phyloP scores from a whole-genome alignment of 169 alveolate genomes.

The Eimeria necatrix region DNA sequence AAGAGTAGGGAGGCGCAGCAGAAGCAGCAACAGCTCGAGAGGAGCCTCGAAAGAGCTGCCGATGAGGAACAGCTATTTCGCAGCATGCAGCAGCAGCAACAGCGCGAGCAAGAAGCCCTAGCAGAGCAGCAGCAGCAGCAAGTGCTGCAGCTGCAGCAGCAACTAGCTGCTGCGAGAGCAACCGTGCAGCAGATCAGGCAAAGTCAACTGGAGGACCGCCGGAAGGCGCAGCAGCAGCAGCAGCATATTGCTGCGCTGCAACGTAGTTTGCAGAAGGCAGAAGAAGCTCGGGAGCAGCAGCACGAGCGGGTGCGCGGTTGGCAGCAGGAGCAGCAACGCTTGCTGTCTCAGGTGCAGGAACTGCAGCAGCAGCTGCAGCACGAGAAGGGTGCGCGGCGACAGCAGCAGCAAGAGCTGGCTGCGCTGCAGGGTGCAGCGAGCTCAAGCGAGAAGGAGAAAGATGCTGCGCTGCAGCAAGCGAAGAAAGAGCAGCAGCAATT shows the following conservation, averaged over 20 bases:
- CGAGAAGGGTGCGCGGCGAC: neutral
- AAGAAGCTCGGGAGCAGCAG: slow-evolving; percentile 42
- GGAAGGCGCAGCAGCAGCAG: slow-evolving; percentile 63
- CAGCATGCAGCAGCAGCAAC: slow-evolving; percentile 58
- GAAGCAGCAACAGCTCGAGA: slow-evolving; percentile 51
- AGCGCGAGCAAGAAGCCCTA: slow-evolving; percentile 53
- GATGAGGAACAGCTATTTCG: slow-evolving; percentile 36
- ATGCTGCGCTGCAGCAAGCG: slow-evolving; percentile 61
- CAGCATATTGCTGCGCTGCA: slow-evolving; percentile 39
- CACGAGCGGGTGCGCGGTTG: neutral
- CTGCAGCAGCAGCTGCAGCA: slow-evolving; percentile 75
- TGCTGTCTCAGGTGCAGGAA: slow-evolving; percentile 19
- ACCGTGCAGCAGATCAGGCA: slow-evolving; percentile 39
- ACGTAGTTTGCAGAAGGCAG: neutral
- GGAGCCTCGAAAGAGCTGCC: neutral
- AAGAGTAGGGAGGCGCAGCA: slow-evolving; percentile 26
- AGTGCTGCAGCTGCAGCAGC: slow-evolving; percentile 72
- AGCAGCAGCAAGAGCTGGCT: slow-evolving; percentile 72
- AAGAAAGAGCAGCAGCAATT: slow-evolving; percentile 61
- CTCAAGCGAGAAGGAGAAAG: slow-evolving; percentile 23
- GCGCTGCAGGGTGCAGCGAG: slow-evolving; percentile 22
- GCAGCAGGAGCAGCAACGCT: slow-evolving; percentile 64
- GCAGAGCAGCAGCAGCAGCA: slow-evolving; percentile 64
- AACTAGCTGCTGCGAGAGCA: slow-evolving; percentile 41
- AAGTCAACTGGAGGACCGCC: slow-evolving; percentile 21